These are phyloP conservation scores for Suillus occidentalis DNA, from an alignment of 768 basidiomycete genomes.

Conservation along the genomic window DNA sequence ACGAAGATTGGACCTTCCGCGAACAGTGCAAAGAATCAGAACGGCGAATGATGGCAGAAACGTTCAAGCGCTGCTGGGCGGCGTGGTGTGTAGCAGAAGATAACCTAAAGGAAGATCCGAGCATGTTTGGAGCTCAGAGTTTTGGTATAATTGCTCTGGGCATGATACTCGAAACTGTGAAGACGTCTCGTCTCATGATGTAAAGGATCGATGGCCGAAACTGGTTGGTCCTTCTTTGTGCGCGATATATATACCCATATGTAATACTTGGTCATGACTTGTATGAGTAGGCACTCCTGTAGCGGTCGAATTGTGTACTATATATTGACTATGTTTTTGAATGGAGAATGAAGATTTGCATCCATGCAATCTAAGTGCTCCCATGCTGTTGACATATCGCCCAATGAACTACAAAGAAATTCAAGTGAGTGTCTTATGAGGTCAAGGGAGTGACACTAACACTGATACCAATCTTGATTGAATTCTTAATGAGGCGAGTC, in stretches of 20 bases:
- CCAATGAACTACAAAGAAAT: no score
- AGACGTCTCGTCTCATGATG: slow-evolving; percentile 17
- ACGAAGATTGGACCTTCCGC: slow-evolving; percentile 24
- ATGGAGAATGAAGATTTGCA: no score
- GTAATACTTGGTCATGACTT: background rate
- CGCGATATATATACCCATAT: background rate
- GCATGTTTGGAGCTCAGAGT: slow-evolving; percentile 41
- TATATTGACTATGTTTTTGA: no score
- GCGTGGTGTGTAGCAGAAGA: slow-evolving; percentile 44
- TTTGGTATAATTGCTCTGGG: slow-evolving; percentile 48
- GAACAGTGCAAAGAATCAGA: slow-evolving; percentile 7
- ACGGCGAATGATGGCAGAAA: slow-evolving; percentile 27
- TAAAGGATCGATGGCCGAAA: background rate
- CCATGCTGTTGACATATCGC: no score
- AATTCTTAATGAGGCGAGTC: no score
- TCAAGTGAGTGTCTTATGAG: no score
- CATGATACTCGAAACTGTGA: slow-evolving; percentile 40
- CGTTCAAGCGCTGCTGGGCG: slow-evolving; percentile 42
- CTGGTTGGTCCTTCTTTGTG: background rate
- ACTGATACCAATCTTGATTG: no score
- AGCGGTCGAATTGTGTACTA: no score
- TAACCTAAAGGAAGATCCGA: slow-evolving; percentile 22
- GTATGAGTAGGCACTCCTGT: no score
- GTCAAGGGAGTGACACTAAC: no score
- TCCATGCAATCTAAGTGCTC: no score